Conservation (phyloP, 257 asterid genomes). For the Solanum piurae region DNA sequence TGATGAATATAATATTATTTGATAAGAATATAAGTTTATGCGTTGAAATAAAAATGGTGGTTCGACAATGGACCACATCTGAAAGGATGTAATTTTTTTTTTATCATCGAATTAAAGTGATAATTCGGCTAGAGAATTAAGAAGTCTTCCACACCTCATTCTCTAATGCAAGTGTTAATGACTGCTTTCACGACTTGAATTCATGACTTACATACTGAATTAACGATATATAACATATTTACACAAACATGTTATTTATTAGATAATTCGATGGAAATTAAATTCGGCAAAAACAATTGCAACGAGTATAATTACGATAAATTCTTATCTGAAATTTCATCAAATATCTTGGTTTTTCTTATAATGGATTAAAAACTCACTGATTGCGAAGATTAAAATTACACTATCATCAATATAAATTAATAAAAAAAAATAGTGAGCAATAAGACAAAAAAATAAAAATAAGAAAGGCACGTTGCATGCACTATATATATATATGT, state of each 20-base stretch:
- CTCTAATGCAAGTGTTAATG: not conserved
- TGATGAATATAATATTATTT: not conserved
- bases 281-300: not conserved
- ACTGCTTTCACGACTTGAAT: not conserved
- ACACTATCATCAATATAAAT: not conserved
- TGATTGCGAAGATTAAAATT: not conserved
- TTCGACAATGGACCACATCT: not conserved
- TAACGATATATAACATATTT: not conserved
- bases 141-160: not conserved
- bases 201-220: no score
- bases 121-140: not conserved
- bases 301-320: not conserved
- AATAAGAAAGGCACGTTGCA: not conserved
- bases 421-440: not conserved
- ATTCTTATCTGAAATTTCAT: not conserved
- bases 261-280: not conserved
- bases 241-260: no score
- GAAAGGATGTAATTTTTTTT: not conserved
- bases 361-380: not conserved
- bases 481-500: not conserved
- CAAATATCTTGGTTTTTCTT: not conserved
- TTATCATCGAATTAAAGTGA: not conserved
- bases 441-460: not conserved
- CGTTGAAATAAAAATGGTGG: not conserved
- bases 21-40: not conserved